A percentile compares a stretch with the other conserved stretches of the same genome.
These are phyloP conservation scores for Cercospora canescens DNA, from an alignment of 2,329 filamentous ascomycete species.

Conservation along the genomic window DNA sequence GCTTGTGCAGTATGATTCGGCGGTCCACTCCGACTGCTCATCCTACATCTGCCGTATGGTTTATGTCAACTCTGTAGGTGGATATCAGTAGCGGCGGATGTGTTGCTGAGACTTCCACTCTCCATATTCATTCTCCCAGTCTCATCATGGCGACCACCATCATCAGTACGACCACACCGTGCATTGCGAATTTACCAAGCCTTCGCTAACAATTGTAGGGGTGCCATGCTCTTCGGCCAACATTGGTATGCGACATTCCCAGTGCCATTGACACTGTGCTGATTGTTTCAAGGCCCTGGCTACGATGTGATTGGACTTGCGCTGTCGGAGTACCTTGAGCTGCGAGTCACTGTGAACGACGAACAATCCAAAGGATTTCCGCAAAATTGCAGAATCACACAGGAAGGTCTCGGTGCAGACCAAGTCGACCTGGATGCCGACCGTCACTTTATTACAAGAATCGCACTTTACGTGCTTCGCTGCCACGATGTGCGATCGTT, in stretches of 20 bases:
- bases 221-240: conserved; percentile 96
- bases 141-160: conserved; percentile 15
- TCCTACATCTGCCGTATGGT: conserved; percentile 6
- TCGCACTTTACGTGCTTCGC: conserved; percentile 89
- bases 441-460: conserved; percentile 88
- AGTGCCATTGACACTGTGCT: not conserved
- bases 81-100: not conserved
- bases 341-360: conserved; percentile 75
- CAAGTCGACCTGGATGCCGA: conserved; percentile 82
- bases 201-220: conserved; percentile 24
- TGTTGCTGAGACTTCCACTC: not conserved
- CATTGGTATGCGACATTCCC: conserved; percentile 59
- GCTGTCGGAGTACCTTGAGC: conserved; percentile 88
- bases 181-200: conserved; percentile 10
- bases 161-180: conserved; percentile 20
- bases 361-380: conserved; percentile 57
- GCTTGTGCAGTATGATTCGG: not conserved
- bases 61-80: not conserved
- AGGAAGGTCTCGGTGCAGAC: conserved; percentile 78
- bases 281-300: conserved; percentile 62
- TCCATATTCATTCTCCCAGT: not conserved
- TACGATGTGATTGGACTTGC: conserved; percentile 98
- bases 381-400: conserved; percentile 86
- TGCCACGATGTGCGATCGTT: conserved; percentile 87
- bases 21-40: conserved; percentile 2